These are phyloP conservation scores for Hypoxylon sp. DNA, from an alignment of 2,329 filamentous ascomycete genomes.

Conservation along the genomic window DNA sequence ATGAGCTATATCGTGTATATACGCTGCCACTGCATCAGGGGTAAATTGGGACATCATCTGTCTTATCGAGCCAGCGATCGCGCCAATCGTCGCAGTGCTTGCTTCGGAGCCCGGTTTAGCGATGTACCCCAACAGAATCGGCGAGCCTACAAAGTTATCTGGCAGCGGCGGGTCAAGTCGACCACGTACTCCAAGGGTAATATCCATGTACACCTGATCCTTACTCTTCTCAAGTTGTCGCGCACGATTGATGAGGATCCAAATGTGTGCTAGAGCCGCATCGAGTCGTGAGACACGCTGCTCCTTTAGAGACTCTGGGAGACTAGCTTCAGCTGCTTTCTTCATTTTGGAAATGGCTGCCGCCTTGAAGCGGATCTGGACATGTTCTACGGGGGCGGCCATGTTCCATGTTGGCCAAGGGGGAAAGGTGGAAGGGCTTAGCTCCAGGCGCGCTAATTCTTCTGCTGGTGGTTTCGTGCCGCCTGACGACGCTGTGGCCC, in stretches of 20 bases:
- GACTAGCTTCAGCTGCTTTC: constrained; percentile 30
- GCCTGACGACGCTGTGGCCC: constrained; percentile 47
- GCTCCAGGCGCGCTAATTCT: constrained; percentile 34
- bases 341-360: constrained; percentile 57
- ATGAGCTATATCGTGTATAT: constrained; percentile 61
- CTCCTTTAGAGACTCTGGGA: constrained; percentile 32
- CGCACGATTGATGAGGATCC: constrained; percentile 61
- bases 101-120: constrained; percentile 41
- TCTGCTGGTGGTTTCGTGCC: constrained; percentile 50
- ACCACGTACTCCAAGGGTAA: constrained; percentile 59
- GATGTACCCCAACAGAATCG: constrained; percentile 59
- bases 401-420: constrained; percentile 62
- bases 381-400: constrained; percentile 52
- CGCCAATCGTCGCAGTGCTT: constrained; percentile 41
- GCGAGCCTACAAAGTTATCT: constrained; percentile 61
- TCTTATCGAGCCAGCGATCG: constrained; percentile 55
- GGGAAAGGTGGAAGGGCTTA: constrained; percentile 54
- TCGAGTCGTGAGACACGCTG: constrained; percentile 60
- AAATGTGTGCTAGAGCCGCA: constrained; percentile 63
- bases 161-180: constrained; percentile 59
- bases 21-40: constrained; percentile 56
- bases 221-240: constrained; percentile 49
- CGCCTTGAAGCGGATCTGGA: constrained; percentile 58
- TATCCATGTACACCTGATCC: constrained; percentile 58
- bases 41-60: constrained; percentile 57